Evolutionary conservation across 2,329 filamentous ascomycete species (phyloP).

Genomic region (Talaromyces sp.): DNA sequence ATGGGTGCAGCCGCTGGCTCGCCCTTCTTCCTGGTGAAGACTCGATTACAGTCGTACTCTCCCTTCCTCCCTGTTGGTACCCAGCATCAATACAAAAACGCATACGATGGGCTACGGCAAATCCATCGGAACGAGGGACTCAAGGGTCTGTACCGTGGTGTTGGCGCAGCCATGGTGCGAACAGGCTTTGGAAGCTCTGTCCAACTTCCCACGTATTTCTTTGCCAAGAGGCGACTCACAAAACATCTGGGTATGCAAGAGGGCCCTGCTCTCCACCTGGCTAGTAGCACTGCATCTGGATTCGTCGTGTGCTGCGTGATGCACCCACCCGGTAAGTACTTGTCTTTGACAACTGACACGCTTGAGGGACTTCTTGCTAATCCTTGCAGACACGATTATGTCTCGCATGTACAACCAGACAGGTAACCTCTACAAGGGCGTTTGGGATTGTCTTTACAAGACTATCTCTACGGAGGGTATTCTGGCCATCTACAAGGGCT

Average conservation of each 20-base stretch:
- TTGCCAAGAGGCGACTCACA: constrained; percentile 81
- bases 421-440: constrained; percentile 89
- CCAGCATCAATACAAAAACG: constrained; percentile 89
- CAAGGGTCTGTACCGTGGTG: constrained; percentile 78
- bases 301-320: constrained; percentile 97
- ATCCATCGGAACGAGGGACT: constrained; percentile 76
- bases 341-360: background rate
- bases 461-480: constrained; percentile 88
- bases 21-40: constrained; percentile 98
- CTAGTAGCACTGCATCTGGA: constrained; percentile 82
- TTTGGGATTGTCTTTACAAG: constrained; percentile 86
- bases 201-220: constrained; percentile 96
- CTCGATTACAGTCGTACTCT: constrained; percentile 86
- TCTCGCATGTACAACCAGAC: constrained; percentile 98
- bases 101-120: constrained; percentile 71
- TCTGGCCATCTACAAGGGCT: constrained; percentile 95
- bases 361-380: constrained; percentile 1
- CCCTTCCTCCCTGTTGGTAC: constrained; percentile 91
- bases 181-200: constrained; percentile 95
- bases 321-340: constrained; percentile 77
- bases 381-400: constrained; percentile 79
- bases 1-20: constrained; percentile 89
- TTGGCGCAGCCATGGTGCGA: constrained; percentile 88
- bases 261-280: constrained; percentile 79
- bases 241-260: constrained; percentile 85